Base-by-base conservation (phyloP, 2,329 filamentous ascomycete genomes). In the Nothophoma quercina region DNA sequence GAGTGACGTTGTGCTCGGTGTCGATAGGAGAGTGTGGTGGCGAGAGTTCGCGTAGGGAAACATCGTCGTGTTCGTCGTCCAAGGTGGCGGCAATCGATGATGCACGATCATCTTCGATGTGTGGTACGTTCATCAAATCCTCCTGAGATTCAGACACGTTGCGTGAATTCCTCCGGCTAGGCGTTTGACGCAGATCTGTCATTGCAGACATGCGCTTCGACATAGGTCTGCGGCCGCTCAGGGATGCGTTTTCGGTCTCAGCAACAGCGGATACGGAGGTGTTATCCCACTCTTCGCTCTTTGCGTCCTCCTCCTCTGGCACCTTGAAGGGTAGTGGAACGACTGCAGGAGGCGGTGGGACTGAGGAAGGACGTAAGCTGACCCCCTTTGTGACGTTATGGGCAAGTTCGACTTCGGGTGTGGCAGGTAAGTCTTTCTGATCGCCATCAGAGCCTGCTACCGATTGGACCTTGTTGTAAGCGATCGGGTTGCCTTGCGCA, bases 311-410 rank as follows among this genome's bases (percentile, higher is more conserved):
- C 10, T 78, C 74, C 16, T 72, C 71, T 0, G 85, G 85, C 1
- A 89, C 77, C 8, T 70, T 81, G 71, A 90, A 90, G 0, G 88
- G 88, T 1, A 90, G 76, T 13, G 88, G 86, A 1, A 89, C 75
- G 28, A 90, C 77, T 7, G 80, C 74, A 4, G 84, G 84, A n/a
- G 72, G 71, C 22, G 81, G 75, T 12, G 77, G 71, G 5, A 74
- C 74, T 2, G 76, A 75, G 56, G 52, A 55, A 25, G 50, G 50
- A 8, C 69, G 63, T 40, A 57, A 59, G 46, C 62, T 70, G 39
- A 52, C 58, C 19, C 53, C 53, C 13, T 55, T 53, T 2, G 40
- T 29, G 10, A 33, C 7, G 41, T 22, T 29, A 16, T 42, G 5
- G 32, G 57, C 43, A 34, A 51, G 18, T 28, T 10, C 18, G 35